Evolutionary conservation across 495 filamentous ascomycete genomes (phyloP).

Genomic region (Parachaetomium inaequale): DNA sequence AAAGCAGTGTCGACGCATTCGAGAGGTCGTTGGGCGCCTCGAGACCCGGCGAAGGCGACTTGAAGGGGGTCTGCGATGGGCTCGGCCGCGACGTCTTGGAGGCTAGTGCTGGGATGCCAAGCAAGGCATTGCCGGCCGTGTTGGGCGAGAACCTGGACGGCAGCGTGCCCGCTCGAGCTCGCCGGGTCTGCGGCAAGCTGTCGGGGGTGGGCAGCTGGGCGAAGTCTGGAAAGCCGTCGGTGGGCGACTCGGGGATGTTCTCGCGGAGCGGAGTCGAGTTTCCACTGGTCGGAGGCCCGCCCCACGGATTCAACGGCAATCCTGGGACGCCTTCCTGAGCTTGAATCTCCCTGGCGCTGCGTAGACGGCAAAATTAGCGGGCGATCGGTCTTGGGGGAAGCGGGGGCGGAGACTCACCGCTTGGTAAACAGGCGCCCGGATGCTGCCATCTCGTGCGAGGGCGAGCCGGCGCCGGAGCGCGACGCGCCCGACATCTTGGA

Average conservation of each 20-base stretch:
- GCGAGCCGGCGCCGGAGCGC: conserved; percentile 91
- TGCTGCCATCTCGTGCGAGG: conserved; percentile 81
- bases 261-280: conserved; percentile 94
- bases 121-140: conserved; percentile 54
- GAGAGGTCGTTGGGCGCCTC: conserved; percentile 55
- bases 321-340: conserved; percentile 79
- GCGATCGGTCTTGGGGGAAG: conserved; percentile 18
- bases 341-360: conserved; percentile 91
- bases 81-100: conserved; percentile 83
- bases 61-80: conserved; percentile 86
- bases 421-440: conserved; percentile 78
- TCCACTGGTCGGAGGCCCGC: conserved; percentile 83
- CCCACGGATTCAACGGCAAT: conserved; percentile 82
- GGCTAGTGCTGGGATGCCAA: conserved; percentile 60
- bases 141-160: conserved; percentile 86
- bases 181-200: conserved; percentile 54
- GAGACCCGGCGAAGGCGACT: conserved; percentile 67
- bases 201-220: conserved; percentile 59
- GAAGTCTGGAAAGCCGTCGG: conserved; percentile 92
- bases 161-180: conserved; percentile 91
- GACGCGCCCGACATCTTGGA: conserved; percentile 67
- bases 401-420: conserved; percentile 58
- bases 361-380: conserved; percentile 18
- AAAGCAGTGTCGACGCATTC: conserved; percentile 69
- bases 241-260: conserved; percentile 95